These are phyloP conservation scores for Camelina neglecta DNA, from an alignment of 345 rosid species.

Conservation along the genomic window DNA sequence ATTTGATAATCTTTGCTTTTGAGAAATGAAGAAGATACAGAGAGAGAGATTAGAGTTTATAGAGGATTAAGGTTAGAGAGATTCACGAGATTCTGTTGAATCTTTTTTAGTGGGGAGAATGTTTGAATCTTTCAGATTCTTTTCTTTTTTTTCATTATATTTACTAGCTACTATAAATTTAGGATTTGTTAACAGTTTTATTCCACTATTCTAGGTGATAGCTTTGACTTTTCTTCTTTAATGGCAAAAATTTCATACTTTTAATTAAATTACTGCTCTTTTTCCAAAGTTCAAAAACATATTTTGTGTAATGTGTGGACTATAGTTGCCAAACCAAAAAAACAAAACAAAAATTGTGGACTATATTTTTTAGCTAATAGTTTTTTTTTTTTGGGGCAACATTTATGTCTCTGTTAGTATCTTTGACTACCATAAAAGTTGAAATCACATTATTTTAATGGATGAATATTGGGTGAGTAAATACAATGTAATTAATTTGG, in stretches of 20 bases:
- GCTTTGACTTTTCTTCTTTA: constrained; percentile 32
- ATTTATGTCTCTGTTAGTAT: neutral
- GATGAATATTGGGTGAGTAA: neutral
- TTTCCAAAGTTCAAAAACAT: neutral
- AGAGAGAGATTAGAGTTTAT: constrained; percentile 15
- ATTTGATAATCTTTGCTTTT: neutral
- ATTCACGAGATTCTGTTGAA: constrained; percentile 45
- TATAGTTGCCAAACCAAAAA: neutral
- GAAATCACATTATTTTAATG: neutral
- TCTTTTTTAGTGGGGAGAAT: constrained; percentile 3
- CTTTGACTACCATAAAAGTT: neutral
- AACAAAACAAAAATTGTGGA: neutral
- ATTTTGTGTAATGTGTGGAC: constrained; percentile 5
- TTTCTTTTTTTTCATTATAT: neutral
- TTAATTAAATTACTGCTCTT: neutral
- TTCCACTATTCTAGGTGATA: constrained; percentile 1
- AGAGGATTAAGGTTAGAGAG: constrained; percentile 28
- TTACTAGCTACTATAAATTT: neutral
- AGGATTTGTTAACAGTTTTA: constrained; percentile 8
- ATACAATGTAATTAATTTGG: neutral
- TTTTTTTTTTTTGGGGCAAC: neutral
- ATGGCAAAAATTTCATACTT: too few species aligned
- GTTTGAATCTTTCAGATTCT: constrained; percentile 42
- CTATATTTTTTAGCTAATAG: neutral
- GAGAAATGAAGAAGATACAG: neutral